phyloP scores from a whole-genome alignment of 345 rosid species.

The Citrus sinensis region DNA sequence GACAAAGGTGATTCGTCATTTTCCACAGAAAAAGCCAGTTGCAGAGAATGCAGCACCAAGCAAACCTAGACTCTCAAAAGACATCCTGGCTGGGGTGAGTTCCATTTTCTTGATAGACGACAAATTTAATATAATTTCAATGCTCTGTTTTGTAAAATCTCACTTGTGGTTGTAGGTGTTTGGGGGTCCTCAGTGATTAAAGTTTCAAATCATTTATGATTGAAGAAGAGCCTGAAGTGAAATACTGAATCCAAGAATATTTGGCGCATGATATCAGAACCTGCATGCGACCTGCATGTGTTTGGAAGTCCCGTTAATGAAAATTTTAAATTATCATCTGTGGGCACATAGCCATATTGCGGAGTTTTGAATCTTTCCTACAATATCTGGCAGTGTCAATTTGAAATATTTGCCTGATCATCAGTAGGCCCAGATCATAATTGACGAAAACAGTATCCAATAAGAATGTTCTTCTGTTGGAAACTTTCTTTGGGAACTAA shows the following conservation, averaged over 20 bases:
- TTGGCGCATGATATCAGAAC: neutral
- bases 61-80: slow-evolving; percentile 64
- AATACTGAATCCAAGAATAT: neutral
- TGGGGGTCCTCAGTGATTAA: slow-evolving; percentile 32
- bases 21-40: slow-evolving; percentile 70
- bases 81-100: slow-evolving; percentile 68
- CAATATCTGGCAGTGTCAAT: neutral
- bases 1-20: slow-evolving; percentile 49
- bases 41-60: slow-evolving; percentile 36
- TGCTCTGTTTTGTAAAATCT: slow-evolving; percentile 2
- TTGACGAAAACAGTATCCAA: neutral
- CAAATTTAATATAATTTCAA: neutral
- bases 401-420: neutral
- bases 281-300: neutral
- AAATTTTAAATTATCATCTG: neutral
- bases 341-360: neutral
- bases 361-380: neutral
- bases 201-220: neutral
- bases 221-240: neutral
- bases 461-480: neutral
- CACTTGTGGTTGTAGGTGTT: slow-evolving; percentile 43
- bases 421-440: neutral
- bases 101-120: neutral
- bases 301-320: neutral
- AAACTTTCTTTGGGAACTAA: neutral